Conservation (phyloP, 2,329 filamentous ascomycete genomes). For the Cadophora sp. region DNA sequence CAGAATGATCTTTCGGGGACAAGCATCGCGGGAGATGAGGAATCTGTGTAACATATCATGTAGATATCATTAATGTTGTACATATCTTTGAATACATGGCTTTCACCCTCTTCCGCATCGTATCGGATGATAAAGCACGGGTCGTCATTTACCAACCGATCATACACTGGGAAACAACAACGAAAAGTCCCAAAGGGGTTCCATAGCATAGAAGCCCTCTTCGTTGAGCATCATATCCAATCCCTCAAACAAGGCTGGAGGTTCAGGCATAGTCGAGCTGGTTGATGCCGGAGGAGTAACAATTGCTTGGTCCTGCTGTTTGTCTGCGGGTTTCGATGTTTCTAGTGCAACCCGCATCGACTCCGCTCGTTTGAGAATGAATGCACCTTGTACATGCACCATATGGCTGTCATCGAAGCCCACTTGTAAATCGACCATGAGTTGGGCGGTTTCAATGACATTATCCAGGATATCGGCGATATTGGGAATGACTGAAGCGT, state of each 20-base stretch:
- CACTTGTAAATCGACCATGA: conserved; percentile 21
- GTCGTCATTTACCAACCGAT: not conserved
- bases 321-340: not conserved
- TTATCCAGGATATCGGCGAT: conserved; percentile 20
- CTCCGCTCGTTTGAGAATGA: conserved; percentile 19
- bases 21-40: not conserved
- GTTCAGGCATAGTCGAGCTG: not conserved
- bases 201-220: conserved; percentile 19
- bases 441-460: conserved; percentile 21
- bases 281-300: not conserved
- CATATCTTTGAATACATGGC: not conserved
- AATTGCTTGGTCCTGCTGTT: not conserved
- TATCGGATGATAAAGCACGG: too few species aligned
- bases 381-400: conserved; percentile 15
- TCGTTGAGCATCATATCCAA: conserved; percentile 20
- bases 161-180: conserved; percentile 12
- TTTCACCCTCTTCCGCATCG: not conserved
- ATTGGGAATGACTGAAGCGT: conserved; percentile 18
- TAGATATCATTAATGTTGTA: not conserved
- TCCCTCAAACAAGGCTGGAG: conserved; percentile 18
- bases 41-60: not conserved
- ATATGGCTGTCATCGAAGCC: conserved; percentile 5
- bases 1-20: not conserved
- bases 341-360: conserved; percentile 13
- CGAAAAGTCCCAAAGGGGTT: conserved; percentile 25